These are phyloP conservation scores for Xylariales sp. DNA, from an alignment of 2,329 filamentous ascomycete genomes.

Conservation along the genomic window DNA sequence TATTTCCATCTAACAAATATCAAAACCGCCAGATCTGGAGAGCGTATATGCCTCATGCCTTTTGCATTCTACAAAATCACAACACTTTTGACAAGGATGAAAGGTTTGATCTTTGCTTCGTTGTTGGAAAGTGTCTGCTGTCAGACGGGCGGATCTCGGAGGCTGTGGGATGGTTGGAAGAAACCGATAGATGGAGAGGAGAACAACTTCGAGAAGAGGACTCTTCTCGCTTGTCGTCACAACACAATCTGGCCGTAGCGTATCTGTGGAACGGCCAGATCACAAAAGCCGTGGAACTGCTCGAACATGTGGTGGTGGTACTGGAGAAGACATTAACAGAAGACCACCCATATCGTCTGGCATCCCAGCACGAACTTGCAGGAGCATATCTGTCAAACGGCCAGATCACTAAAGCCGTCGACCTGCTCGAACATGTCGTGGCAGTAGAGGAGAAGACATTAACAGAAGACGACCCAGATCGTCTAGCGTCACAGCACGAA, in stretches of 20 bases:
- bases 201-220: too few species aligned
- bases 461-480: background rate
- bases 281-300: background rate
- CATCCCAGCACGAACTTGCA: background rate
- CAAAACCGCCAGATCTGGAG: slow-evolving; percentile 19
- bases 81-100: too few species aligned
- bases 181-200: too few species aligned
- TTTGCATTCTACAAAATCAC: slow-evolving; percentile 14
- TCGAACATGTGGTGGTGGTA: background rate
- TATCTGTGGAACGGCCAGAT: background rate
- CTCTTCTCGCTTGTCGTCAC: too few species aligned
- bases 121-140: too few species aligned
- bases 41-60: slow-evolving; percentile 21
- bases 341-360: background rate
- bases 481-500: background rate
- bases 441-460: background rate
- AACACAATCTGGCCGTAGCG: too few species aligned
- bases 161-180: too few species aligned
- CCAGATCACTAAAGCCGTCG: background rate
- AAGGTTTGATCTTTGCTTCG: too few species aligned
- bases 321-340: background rate
- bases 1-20: slow-evolving; percentile 10
- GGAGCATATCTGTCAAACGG: background rate
- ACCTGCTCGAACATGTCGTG: background rate
- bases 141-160: too few species aligned